Evolutionary conservation across 768 basidiomycete species (phyloP).

Genomic region (Boletus reticuloceps): DNA sequence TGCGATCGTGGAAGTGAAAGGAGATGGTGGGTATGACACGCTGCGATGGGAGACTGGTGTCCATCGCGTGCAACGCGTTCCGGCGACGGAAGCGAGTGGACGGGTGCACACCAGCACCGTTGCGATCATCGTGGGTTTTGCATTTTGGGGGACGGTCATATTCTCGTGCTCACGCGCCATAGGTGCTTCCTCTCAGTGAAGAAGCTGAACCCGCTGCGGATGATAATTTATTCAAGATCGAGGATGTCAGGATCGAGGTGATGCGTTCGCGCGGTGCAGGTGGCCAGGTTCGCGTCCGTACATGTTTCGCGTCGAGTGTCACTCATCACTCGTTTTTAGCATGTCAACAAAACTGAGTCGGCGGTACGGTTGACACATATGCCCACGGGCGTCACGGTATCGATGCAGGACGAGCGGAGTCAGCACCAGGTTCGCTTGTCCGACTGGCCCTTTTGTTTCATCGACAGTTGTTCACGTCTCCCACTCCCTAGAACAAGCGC

Average conservation of each 20-base stretch:
- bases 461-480: not conserved
- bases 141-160: not conserved
- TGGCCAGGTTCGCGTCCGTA: slow-evolving; percentile 64
- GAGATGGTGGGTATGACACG: slow-evolving; percentile 72
- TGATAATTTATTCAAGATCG: slow-evolving; percentile 75
- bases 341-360: slow-evolving; percentile 98
- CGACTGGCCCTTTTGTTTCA: not conserved
- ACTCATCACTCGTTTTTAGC: slow-evolving; percentile 43
- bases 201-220: slow-evolving; percentile 50
- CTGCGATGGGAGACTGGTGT: slow-evolving; percentile 93
- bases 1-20: slow-evolving; percentile 76
- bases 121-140: slow-evolving; percentile 67
- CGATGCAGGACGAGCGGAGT: slow-evolving; percentile 97
- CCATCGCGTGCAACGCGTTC: slow-evolving; percentile 93
- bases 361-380: slow-evolving; percentile 92
- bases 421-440: slow-evolving; percentile 74
- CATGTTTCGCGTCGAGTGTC: not conserved
- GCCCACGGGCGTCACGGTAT: slow-evolving; percentile 91
- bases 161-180: not conserved
- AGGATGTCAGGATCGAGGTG: slow-evolving; percentile 88
- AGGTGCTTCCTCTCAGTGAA: slow-evolving; percentile 83
- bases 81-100: slow-evolving; percentile 84
- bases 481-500: slow-evolving; percentile 68
- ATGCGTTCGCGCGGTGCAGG: slow-evolving; percentile 98
- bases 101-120: slow-evolving; percentile 92